Evolutionary conservation across 2,329 filamentous ascomycete genomes (phyloP).

Genomic region (Dactylellina drechsleri): DNA sequence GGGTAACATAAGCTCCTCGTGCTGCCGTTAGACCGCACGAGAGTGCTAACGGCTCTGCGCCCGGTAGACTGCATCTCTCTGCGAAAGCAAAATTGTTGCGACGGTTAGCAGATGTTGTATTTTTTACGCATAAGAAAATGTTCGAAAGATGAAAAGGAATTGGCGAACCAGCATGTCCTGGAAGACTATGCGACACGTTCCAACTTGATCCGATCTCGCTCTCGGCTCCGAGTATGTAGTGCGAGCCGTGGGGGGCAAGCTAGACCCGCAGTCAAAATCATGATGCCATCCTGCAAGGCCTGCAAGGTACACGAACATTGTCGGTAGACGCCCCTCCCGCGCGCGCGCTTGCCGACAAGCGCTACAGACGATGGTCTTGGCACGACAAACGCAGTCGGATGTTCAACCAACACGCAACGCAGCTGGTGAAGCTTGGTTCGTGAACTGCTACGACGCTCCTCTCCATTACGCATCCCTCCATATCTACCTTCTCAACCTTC

Average conservation of each 20-base stretch:
- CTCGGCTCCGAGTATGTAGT: slow-evolving; percentile 17
- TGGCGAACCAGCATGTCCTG: background rate
- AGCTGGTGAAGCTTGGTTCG: background rate
- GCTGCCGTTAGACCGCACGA: slow-evolving; percentile 8
- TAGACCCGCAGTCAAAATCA: slow-evolving; percentile 5
- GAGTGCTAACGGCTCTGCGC: slow-evolving; percentile 25
- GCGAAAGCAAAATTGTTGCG: slow-evolving; percentile 7
- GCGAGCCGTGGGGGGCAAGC: slow-evolving; percentile 13
- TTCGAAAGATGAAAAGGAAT: background rate
- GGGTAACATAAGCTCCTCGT: background rate
- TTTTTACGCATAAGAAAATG: slow-evolving; percentile 7
- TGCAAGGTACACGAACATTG: background rate
- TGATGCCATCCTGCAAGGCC: slow-evolving; percentile 47
- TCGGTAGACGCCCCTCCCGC: slow-evolving; percentile 4
- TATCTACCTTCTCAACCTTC: no score
- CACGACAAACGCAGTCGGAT: slow-evolving; percentile 41
- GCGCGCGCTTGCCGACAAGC: slow-evolving; percentile 3
- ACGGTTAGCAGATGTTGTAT: slow-evolving; percentile 14
- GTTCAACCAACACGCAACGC: slow-evolving; percentile 31
- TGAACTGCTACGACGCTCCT: slow-evolving; percentile 37
- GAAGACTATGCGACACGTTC: background rate
- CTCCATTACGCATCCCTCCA: slow-evolving; percentile 49
- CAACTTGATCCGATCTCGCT: slow-evolving; percentile 48
- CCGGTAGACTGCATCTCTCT: slow-evolving; percentile 27
- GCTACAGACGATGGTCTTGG: slow-evolving; percentile 30